These are phyloP conservation scores for Quercus robur DNA, from an alignment of 306 rosid species.

Conservation along the genomic window DNA sequence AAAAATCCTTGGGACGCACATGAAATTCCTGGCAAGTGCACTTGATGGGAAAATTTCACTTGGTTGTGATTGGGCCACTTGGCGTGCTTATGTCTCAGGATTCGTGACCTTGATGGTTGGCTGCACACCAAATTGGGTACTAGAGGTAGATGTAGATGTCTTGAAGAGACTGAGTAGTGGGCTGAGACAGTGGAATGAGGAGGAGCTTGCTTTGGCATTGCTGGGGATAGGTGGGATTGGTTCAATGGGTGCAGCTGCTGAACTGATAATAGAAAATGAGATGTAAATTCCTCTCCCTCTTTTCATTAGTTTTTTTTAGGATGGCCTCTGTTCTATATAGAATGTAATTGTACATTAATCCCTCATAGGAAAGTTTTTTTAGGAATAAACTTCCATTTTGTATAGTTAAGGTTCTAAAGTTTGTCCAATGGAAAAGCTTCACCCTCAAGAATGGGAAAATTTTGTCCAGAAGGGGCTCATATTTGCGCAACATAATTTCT, in stretches of 20 bases:
- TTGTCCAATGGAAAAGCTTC: neutral
- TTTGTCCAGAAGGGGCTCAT: neutral
- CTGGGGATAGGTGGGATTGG: slow-evolving; percentile 44
- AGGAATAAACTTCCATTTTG: neutral
- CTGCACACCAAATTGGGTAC: slow-evolving; percentile 51
- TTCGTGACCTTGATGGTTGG: slow-evolving; percentile 54
- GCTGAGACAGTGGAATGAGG: slow-evolving; percentile 45
- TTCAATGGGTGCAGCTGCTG: slow-evolving; percentile 50
- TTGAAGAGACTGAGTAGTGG: slow-evolving; percentile 49
- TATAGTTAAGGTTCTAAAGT: neutral
- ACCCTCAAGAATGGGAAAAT: neutral
- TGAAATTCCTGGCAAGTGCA: slow-evolving; percentile 58
- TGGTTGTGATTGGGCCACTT: slow-evolving; percentile 50
- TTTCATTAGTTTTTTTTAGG: neutral
- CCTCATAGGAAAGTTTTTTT: neutral
- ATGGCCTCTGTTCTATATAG: neutral
- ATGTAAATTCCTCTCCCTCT: slow-evolving; percentile 14
- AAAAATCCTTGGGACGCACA: slow-evolving; percentile 43
- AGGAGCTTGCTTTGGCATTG: slow-evolving; percentile 55
- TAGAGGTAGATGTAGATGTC: slow-evolving; percentile 44
- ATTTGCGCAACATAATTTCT: neutral
- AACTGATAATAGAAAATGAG: slow-evolving; percentile 42
- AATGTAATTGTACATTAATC: neutral
- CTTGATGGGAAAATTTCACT: slow-evolving; percentile 57
- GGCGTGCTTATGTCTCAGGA: slow-evolving; percentile 56